Base-by-base conservation (phyloP, 768 basidiomycete species). In the Mycena venus region DNA sequence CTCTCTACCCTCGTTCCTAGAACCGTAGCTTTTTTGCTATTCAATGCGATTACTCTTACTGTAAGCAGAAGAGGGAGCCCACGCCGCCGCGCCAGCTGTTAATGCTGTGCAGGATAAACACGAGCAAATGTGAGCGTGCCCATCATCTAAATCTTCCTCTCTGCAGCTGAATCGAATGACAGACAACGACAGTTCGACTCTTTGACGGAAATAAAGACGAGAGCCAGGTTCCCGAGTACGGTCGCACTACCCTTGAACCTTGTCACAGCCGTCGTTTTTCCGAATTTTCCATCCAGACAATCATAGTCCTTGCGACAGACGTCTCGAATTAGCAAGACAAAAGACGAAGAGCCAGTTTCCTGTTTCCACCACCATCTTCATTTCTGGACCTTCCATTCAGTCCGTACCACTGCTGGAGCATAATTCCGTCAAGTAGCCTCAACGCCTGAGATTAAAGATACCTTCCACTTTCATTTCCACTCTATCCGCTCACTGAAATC, bases 171-270 rank as follows among this genome's bases (percentile, higher is more conserved):
- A 58, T 34, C 69, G 69, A 70, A 49, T 47, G 36, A 10, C 10
- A 38, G 36, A 38, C 12, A 53, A 38, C 59, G 38, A n/a, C n/a
- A n/a, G n/a, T n/a, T 60, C 59, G 59, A 32, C 59, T 68, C 70
- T 58, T 74, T 74, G n/a, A n/a, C n/a, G n/a, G n/a, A n/a, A n/a
- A n/a, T 68, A 74, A 74, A 68, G 72, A 74, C 53, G 72, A 70
- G 51, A 70, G 70, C 55, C 72, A 70, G 51, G 72, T 74, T 58
- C 42, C 53, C 40, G 68, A 74, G n/a, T n/a, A n/a, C n/a, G 58
- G 58, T 38, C 58, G 58, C 58, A 59, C 58, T 59, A 59, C 19
- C 34, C 58, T 59, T 59, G 34, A 59, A 34, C 58, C 2, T 59
- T 59, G 31, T 59, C 34, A 59, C 58, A 59, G 58, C 58, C 58